These are phyloP conservation scores for Saccharomycopsis malanga DNA, from an alignment of 805 yeast species.

Conservation along the genomic window DNA sequence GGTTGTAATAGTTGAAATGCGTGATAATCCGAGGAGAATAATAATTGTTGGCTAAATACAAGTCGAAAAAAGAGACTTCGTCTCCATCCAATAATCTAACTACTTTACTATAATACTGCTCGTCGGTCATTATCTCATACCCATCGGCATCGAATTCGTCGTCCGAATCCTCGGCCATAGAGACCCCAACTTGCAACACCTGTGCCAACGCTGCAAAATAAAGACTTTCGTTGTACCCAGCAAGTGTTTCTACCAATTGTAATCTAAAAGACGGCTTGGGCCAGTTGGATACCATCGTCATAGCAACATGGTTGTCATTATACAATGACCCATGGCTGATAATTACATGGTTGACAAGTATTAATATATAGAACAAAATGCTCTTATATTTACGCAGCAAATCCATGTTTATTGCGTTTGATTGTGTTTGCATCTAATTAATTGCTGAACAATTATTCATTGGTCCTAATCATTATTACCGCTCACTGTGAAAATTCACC, in stretches of 20 bases:
- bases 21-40: conserved; percentile 59
- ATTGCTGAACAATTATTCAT: too few relatives aligned
- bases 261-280: conserved; percentile 34
- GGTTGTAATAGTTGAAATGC: conserved; percentile 47
- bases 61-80: conserved; percentile 12
- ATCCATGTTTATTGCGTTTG: too few relatives aligned
- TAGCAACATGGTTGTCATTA: conserved; percentile 24
- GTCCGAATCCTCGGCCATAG: conserved; percentile 14
- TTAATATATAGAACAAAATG: conserved; percentile 1
- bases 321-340: too few relatives aligned
- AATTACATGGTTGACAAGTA: neutral
- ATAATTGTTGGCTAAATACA: conserved; percentile 31
- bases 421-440: too few relatives aligned
- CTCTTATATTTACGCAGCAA: too few relatives aligned
- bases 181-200: conserved; percentile 22
- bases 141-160: conserved; percentile 3
- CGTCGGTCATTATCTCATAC: conserved; percentile 4
- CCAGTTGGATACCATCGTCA: conserved; percentile 36
- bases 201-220: conserved; percentile 31
- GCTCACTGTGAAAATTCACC: too few relatives aligned
- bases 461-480: too few relatives aligned
- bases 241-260: conserved; percentile 37
- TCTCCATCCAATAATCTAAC: neutral
- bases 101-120: conserved; percentile 11
- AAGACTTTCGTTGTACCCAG: conserved; percentile 31